A percentile compares a stretch with the other conserved stretches of the same genome.
Conservation (phyloP, 352 stramenopile species). For the Thraustochytrium striatum region DNA sequence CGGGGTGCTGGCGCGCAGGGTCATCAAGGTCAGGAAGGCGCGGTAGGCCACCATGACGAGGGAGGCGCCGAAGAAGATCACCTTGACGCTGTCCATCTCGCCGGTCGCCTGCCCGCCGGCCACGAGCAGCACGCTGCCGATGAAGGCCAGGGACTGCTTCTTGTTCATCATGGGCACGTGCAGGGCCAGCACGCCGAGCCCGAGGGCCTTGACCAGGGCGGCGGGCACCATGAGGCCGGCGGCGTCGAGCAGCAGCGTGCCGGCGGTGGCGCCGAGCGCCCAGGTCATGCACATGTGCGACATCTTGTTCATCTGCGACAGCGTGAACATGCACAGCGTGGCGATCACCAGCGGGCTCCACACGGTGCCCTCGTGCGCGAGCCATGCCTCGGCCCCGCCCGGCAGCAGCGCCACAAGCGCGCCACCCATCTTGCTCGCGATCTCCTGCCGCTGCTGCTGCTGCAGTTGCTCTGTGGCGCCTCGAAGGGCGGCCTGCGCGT, state of each 20-base stretch:
- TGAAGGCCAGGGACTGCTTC: conserved; percentile 19
- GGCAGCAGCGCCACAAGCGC: background rate
- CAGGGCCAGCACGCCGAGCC: background rate
- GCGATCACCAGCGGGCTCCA: conserved; percentile 21
- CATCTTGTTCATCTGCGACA: conserved; percentile 22
- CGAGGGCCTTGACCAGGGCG: background rate
- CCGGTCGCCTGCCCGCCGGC: background rate
- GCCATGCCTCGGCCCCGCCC: conserved; percentile 9
- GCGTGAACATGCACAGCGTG: conserved; percentile 8
- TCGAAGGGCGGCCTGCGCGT: too few relatives aligned
- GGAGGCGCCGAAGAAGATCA: background rate
- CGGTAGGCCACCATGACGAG: conserved; percentile 7
- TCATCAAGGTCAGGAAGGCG: conserved; percentile 18
- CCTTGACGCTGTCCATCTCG: conserved; percentile 26
- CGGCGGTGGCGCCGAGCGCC: background rate
- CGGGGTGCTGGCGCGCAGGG: conserved; percentile 5
- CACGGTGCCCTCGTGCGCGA: background rate
- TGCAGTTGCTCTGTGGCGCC: too few relatives aligned
- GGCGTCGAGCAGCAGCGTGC: background rate
- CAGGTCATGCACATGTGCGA: background rate
- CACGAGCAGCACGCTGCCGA: background rate
- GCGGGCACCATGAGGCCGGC: background rate
- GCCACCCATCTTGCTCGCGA: background rate
- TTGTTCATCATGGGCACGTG: conserved; percentile 7
- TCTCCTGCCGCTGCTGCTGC: too few relatives aligned